These are phyloP conservation scores for Crotalaria pallida DNA, from an alignment of 306 rosid genomes.

Conservation along the genomic window DNA sequence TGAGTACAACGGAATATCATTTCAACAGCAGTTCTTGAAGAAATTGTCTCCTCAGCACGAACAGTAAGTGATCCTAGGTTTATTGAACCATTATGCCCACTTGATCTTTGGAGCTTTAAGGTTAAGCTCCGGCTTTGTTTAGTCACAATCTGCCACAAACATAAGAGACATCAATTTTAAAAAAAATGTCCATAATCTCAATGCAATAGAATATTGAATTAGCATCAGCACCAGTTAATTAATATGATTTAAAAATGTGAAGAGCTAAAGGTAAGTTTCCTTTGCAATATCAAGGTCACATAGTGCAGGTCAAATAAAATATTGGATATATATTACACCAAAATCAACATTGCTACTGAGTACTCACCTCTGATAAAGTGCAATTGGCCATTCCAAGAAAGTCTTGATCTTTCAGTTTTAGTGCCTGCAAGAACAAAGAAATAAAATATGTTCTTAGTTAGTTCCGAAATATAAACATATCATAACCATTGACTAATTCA, in stretches of 20 bases:
- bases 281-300: neutral
- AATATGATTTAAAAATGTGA: neutral
- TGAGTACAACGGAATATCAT: conserved; percentile 58
- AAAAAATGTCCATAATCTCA: neutral
- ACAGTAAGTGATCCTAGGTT: conserved; percentile 60
- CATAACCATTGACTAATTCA: neutral
- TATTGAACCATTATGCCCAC: conserved; percentile 29
- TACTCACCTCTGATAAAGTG: conserved; percentile 68
- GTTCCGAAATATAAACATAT: neutral
- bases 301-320: neutral
- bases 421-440: conserved; percentile 36
- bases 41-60: conserved; percentile 69
- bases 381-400: conserved; percentile 79
- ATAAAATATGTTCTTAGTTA: neutral
- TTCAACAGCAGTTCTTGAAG: conserved; percentile 63
- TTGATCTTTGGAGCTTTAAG: conserved; percentile 37
- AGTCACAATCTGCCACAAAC: conserved; percentile 58
- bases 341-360: neutral
- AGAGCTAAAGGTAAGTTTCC: neutral
- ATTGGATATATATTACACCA: neutral
- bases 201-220: neutral
- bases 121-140: conserved; percentile 47
- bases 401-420: conserved; percentile 69
- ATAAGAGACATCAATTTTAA: neutral
- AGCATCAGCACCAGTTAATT: neutral